Evolutionary conservation across 1,139 yeast species (phyloP).

Genomic region (Candida glucosophila): DNA sequence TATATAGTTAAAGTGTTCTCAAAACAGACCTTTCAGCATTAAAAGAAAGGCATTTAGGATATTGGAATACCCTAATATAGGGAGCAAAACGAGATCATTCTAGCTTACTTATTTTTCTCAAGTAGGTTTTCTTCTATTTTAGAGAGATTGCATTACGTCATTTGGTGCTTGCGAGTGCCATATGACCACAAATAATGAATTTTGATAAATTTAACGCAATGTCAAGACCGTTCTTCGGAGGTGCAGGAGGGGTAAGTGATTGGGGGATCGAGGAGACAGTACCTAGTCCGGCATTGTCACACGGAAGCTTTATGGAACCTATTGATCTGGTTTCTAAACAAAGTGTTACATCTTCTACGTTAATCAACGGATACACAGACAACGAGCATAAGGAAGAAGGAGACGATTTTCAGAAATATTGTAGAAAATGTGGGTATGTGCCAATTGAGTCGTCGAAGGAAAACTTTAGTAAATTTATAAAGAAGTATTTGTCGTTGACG

Average conservation of each 20-base stretch:
- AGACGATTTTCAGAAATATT: slow-evolving; percentile 4
- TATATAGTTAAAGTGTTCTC: no score
- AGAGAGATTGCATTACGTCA: no score
- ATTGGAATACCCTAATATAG: no score
- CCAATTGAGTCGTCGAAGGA: slow-evolving; percentile 11
- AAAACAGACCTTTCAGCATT: no score
- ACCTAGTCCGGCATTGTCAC: slow-evolving; percentile 9
- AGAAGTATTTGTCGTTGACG: slow-evolving; percentile 18
- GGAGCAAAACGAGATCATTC: no score
- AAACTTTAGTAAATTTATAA: slow-evolving; percentile 18
- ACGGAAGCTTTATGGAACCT: slow-evolving; percentile 4
- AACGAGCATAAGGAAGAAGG: slow-evolving; percentile 1
- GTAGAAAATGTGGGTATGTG: slow-evolving; percentile 1
- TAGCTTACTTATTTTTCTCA: no score
- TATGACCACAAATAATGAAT: slow-evolving; percentile 15
- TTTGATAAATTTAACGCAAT: slow-evolving; percentile 25
- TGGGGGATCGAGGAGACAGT: slow-evolving; percentile 34
- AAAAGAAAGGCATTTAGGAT: no score
- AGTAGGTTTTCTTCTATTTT: no score
- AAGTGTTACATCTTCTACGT: slow-evolving; percentile 2
- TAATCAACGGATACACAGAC: slow-evolving; percentile 4
- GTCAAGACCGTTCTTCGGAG: slow-evolving; percentile 9
- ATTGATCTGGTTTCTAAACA: slow-evolving; percentile 3
- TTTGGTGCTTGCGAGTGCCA: no score
- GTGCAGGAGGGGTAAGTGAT: slow-evolving; percentile 18